These are phyloP conservation scores for Eucalyptus sp. DNA, from an alignment of 345 rosid species.

Conservation along the genomic window DNA sequence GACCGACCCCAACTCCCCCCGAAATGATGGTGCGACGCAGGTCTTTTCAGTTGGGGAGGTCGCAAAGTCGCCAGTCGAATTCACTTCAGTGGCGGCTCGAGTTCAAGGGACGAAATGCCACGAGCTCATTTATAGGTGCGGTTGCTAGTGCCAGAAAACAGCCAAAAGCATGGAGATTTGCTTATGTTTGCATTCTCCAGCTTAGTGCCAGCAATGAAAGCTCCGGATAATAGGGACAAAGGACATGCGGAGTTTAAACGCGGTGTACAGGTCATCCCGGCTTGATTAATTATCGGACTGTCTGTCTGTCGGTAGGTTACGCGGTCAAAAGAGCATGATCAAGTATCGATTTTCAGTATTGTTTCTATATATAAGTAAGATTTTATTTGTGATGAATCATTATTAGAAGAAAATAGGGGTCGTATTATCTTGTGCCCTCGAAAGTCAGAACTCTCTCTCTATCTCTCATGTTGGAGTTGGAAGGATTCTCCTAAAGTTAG, in stretches of 20 bases:
- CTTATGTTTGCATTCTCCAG: not conserved
- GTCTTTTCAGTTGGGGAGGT: not conserved
- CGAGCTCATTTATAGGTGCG: not conserved
- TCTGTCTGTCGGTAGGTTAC: not conserved
- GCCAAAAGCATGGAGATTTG: not conserved
- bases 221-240: not conserved
- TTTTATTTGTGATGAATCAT: not conserved
- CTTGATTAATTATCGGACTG: not conserved
- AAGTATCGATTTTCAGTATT: not conserved
- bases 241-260: not conserved
- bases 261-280: not conserved
- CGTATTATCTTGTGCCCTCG: not conserved
- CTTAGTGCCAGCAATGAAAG: not conserved
- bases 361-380: not conserved
- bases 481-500: not conserved
- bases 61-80: not conserved
- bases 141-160: not conserved
- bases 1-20: not conserved
- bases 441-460: not conserved
- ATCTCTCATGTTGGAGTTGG: not conserved
- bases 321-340: not conserved
- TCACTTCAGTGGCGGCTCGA: not conserved
- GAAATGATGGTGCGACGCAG: not conserved
- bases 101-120: not conserved
- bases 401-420: not conserved